Evolutionary conservation across 2,329 filamentous ascomycete species (phyloP).

Genomic region (Samsoniella hepiali): DNA sequence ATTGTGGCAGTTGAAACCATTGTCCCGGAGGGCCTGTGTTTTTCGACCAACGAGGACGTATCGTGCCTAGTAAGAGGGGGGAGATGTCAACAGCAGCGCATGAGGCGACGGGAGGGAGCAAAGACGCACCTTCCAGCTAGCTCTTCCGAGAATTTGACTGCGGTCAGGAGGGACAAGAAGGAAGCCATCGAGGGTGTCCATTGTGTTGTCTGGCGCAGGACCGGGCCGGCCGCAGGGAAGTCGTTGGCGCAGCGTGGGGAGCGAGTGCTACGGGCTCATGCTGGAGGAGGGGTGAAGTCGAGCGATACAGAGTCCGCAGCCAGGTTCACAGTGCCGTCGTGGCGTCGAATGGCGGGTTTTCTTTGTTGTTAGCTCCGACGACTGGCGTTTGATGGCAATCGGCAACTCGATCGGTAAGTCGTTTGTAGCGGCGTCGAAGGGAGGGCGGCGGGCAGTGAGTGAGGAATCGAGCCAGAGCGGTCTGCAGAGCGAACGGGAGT

Average conservation of each 20-base stretch:
- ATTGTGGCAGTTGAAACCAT: constrained; percentile 30
- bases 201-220: constrained; percentile 21
- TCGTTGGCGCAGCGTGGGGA: constrained; percentile 15
- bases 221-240: constrained; percentile 7
- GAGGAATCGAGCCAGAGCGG: background rate
- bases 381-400: background rate
- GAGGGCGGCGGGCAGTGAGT: background rate
- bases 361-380: background rate
- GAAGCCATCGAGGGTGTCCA: constrained; percentile 44
- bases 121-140: constrained; percentile 49
- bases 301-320: background rate
- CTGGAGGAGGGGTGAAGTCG: constrained; percentile 11
- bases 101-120: background rate
- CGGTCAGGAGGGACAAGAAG: constrained; percentile 51
- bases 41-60: constrained; percentile 54
- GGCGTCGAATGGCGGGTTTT: background rate
- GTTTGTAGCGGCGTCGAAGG: background rate
- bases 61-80: constrained; percentile 44
- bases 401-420: background rate
- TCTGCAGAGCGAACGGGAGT: background rate
- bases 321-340: constrained; percentile 3
- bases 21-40: constrained; percentile 31
- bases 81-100: constrained; percentile 9
- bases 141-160: constrained; percentile 47
- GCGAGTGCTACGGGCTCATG: constrained; percentile 18